Conservation (phyloP, 768 basidiomycete species). For the Astraeus odoratus region DNA sequence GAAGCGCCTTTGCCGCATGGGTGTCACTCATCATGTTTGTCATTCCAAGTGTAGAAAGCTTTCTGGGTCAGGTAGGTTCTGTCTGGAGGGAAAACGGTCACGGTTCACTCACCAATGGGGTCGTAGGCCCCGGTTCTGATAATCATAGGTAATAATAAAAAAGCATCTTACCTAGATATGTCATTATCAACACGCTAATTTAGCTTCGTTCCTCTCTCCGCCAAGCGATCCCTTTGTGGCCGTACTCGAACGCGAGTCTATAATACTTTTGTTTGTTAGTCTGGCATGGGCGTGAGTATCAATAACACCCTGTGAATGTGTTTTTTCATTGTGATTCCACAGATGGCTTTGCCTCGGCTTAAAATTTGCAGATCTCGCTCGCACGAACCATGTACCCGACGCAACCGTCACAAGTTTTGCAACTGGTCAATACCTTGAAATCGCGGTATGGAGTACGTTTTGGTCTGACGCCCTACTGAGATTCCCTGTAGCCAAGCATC, state of each 20-base stretch:
- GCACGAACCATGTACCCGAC: slow-evolving; percentile 34
- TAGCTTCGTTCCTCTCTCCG: slow-evolving; percentile 60
- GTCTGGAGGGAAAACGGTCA: background rate
- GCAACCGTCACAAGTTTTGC: slow-evolving; percentile 35
- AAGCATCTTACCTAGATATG: background rate
- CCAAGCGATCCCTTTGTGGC: slow-evolving; percentile 63
- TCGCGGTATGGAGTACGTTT: slow-evolving; percentile 23
- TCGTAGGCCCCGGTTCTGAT: slow-evolving; percentile 57
- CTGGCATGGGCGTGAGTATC: slow-evolving; percentile 56
- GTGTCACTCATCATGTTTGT: slow-evolving; percentile 51
- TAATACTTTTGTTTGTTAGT: slow-evolving; percentile 43
- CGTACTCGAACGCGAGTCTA: slow-evolving; percentile 58
- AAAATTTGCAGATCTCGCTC: slow-evolving; percentile 51
- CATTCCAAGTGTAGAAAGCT: slow-evolving; percentile 39
- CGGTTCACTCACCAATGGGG: background rate
- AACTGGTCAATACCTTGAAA: slow-evolving; percentile 52
- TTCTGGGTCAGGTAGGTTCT: slow-evolving; percentile 49
- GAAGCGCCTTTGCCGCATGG: slow-evolving; percentile 60
- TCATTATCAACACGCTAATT: slow-evolving; percentile 1
- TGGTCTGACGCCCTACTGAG: background rate
- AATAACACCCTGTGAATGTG: background rate
- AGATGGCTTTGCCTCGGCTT: slow-evolving; percentile 68
- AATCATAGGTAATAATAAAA: slow-evolving; percentile 41
- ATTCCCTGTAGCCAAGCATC: slow-evolving; percentile 42
- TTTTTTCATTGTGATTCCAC: background rate